phyloP scores from a whole-genome alignment of 371 early-diverging fungal genomes.

The Mucor saturninus region DNA sequence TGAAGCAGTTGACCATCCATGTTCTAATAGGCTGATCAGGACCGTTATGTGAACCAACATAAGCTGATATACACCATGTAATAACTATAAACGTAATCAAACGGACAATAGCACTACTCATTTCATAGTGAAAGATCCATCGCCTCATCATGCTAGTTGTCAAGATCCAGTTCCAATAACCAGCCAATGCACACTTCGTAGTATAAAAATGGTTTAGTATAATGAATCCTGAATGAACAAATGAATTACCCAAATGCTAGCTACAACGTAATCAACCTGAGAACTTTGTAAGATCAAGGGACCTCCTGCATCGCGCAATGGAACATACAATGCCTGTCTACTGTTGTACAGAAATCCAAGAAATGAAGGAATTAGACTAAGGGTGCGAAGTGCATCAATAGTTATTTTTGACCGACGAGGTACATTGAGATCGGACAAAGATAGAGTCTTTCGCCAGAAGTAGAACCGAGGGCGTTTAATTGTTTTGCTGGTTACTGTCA shows the following conservation, averaged over 20 bases:
- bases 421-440: constrained; percentile 47
- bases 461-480: constrained; percentile 30
- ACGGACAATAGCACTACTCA: constrained; percentile 61
- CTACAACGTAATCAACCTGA: constrained; percentile 61
- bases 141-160: constrained; percentile 66
- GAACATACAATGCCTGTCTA: constrained; percentile 45
- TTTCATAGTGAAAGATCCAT: constrained; percentile 67
- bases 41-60: constrained; percentile 53
- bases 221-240: neutral
- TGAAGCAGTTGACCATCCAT: constrained; percentile 61
- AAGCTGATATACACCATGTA: constrained; percentile 62
- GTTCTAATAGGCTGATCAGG: constrained; percentile 62
- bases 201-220: neutral
- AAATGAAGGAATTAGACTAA: constrained; percentile 57
- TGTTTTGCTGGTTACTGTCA: constrained; percentile 16
- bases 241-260: constrained; percentile 63
- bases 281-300: constrained; percentile 55
- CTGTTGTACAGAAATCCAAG: constrained; percentile 55
- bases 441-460: constrained; percentile 34
- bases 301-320: constrained; percentile 58
- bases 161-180: constrained; percentile 66
- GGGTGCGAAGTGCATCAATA: constrained; percentile 48
- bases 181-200: constrained; percentile 59
- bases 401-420: constrained; percentile 48
- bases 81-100: constrained; percentile 61